These are phyloP conservation scores for Apiospora saccharicola DNA, from an alignment of 2,329 filamentous ascomycete genomes.

Conservation along the genomic window DNA sequence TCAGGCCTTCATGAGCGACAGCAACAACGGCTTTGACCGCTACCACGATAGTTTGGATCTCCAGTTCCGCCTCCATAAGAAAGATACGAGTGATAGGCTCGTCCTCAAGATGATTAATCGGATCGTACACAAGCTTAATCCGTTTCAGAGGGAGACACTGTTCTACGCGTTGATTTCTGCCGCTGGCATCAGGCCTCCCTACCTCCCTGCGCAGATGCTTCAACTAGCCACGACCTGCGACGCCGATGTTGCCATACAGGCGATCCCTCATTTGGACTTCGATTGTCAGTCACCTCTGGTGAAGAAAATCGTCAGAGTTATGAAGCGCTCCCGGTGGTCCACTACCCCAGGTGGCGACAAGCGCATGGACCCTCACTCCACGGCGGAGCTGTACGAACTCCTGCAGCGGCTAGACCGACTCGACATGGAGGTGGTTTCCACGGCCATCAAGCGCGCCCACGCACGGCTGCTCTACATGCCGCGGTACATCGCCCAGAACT, in stretches of 20 bases:
- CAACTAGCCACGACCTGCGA: constrained; percentile 1
- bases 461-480: neutral
- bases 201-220: neutral
- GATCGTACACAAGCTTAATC: neutral
- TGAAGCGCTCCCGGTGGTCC: neutral
- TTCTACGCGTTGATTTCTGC: neutral
- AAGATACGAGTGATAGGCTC: neutral
- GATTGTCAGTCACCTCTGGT: neutral
- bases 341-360: neutral
- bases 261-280: neutral
- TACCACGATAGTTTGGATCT: neutral
- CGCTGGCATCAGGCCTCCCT: neutral
- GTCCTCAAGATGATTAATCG: neutral
- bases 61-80: neutral
- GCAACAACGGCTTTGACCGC: neutral
- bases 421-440: neutral
- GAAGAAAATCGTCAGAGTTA: neutral
- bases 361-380: neutral
- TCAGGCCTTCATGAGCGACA: neutral
- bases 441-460: neutral
- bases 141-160: neutral
- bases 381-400: neutral
- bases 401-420: neutral
- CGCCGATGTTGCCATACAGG: neutral
- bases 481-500: neutral